Evolutionary conservation across 495 filamentous ascomycete genomes (phyloP), one percentile per base, ranked within the genome.

Genomic region (Achaetomiella virescens): DNA sequence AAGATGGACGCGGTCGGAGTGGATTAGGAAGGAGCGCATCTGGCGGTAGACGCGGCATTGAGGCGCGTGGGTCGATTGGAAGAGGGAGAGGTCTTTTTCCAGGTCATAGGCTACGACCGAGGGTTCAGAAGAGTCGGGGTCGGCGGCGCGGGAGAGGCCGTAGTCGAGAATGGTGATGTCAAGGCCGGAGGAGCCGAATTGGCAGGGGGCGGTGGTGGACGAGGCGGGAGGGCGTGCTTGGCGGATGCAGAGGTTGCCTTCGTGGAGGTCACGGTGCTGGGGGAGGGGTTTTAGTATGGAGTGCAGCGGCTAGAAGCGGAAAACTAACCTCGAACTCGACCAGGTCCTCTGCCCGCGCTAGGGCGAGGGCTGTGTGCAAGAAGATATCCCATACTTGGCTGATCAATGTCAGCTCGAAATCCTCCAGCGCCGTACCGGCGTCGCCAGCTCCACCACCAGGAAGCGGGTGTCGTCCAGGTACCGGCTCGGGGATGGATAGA

Each of bases 111-210:
- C 75, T 2, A 78, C 36, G 12, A 22, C 25, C 25, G 15, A 1
- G 17, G 22, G 1, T 38, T 21, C 1, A 14, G 44, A 9, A 4
- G 42, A 45, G 2, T 51, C 55, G 20, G 64, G 62, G 44, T 66
- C 47, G 4, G 70, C 66, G 22, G 80, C 87, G 17, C 91, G 83
- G 0, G 89, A 95, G 36, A 95, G 81, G 1, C 90, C 91, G 66
- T 95, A 96, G 68, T 96, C 91, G 56, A 96, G 88, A 25, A 96
- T 80, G 0, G 90, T 95, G 8, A 89, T 83, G 45, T 90, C 83
- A 0, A 95, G 71, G 6, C 78, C 78, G 6, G 88, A 89, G 54
- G 78, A 77, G 1, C 85, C 85, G 55, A 91, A 84, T 25, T 80
- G 80, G 45, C 72, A 3, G 61, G 36, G 53, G 67, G 35, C 48